A percentile compares a stretch with the other conserved stretches of the same genome.
Conservation (phyloP, 305 asterid species). For the Andrographis paniculata region DNA sequence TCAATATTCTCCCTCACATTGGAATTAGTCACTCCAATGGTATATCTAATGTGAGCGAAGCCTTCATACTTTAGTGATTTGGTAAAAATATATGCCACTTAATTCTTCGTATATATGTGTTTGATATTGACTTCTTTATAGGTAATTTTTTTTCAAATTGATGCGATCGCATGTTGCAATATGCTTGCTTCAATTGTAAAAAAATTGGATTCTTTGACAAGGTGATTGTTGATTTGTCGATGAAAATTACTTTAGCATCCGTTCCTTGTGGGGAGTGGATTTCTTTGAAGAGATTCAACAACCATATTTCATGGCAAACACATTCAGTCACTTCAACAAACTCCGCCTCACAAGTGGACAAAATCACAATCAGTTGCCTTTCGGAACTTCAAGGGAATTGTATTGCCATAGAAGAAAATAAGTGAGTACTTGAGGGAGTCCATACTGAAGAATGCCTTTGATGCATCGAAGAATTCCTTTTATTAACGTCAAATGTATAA, state of each 20-base stretch:
- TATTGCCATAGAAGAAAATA: not conserved
- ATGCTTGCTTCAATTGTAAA: not conserved
- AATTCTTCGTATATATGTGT: not conserved
- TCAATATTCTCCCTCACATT: not conserved
- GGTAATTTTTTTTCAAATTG: not conserved
- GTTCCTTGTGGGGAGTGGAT: not conserved
- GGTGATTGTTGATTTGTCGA: not conserved
- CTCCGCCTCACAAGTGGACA: not conserved
- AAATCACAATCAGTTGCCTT: not conserved
- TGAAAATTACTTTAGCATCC: not conserved
- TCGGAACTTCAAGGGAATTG: not conserved
- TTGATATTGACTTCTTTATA: not conserved
- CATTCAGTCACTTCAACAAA: not conserved
- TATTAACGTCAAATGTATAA: not conserved
- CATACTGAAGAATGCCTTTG: not conserved
- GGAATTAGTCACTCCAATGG: not conserved
- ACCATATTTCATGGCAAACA: not conserved
- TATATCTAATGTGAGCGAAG: not conserved
- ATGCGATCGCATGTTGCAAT: not conserved
- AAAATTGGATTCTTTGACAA: not conserved
- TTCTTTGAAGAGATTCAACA: not conserved
- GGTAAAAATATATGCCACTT: not conserved
- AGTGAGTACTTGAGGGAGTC: not conserved
- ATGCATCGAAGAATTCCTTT: not conserved
- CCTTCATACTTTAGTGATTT: not conserved